Percentiles rank a stretch among this genome's conserved stretches.
Evolutionary conservation across 139 green algal species (phyloP).

Genomic region (Prasinococcaceae sp.): DNA sequence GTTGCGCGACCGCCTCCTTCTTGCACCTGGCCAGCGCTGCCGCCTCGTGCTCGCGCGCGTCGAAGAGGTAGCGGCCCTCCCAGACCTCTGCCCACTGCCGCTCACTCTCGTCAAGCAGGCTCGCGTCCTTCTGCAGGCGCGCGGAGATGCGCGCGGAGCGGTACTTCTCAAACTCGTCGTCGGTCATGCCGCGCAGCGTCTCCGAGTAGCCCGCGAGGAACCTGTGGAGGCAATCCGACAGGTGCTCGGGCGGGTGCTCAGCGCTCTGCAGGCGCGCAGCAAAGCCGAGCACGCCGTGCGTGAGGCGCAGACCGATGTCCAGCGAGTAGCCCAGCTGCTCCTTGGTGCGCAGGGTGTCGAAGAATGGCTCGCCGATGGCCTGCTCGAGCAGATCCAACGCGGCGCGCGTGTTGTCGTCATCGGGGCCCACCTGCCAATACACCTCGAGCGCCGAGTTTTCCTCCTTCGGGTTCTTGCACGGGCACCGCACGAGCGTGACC

Average conservation of each 20-base stretch:
- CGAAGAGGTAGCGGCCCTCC: constrained; percentile 2
- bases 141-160: constrained; percentile 38
- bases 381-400: constrained; percentile 57
- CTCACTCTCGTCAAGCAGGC: constrained; percentile 55
- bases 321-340: constrained; percentile 92
- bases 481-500: no score
- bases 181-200: constrained; percentile 22
- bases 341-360: constrained; percentile 48
- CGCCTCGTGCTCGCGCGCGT: neutral
- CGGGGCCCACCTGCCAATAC: neutral
- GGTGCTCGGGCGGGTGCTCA: constrained; percentile 23
- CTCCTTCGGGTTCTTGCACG: no score
- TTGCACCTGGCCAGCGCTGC: neutral
- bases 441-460: neutral
- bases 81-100: constrained; percentile 63
- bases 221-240: constrained; percentile 57
- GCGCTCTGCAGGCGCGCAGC: constrained; percentile 44
- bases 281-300: constrained; percentile 70
- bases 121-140: constrained; percentile 61
- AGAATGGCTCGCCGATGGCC: constrained; percentile 18
- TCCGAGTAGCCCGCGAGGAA: constrained; percentile 51
- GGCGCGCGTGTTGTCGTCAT: constrained; percentile 18
- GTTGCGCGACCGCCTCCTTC: neutral
- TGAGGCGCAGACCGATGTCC: constrained; percentile 51
- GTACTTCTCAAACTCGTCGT: constrained; percentile 59